Base-by-base conservation (phyloP, 2,329 filamentous ascomycete species). In the Talaromyces sp. region DNA sequence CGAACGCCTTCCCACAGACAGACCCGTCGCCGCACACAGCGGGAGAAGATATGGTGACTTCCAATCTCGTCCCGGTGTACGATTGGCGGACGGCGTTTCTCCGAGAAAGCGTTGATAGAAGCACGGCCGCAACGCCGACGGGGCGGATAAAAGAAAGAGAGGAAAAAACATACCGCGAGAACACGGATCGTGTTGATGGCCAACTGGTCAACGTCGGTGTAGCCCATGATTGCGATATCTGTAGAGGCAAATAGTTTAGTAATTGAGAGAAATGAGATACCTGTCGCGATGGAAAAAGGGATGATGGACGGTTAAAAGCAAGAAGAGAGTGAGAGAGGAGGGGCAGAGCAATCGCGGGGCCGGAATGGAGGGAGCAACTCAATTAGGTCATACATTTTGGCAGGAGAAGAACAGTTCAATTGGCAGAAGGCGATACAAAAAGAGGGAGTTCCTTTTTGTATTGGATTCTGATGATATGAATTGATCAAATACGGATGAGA, bases 111-210 rank as follows among this genome's bases (percentile, higher is more conserved):
- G 13, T 31, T 59, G 56, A 41, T 43, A 45, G 35, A 41, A 58
- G 24, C 37, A 49, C 50, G 43, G 43, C 41, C 16, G 14, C 54
- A 49, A 45, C 33, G 24, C 60, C 45, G 56, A 45, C 24, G 47
- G 47, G 62, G 58, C 41, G 37, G 47, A 59, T 41, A 35, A 62
- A 63, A 47, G 27, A 49, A 57, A 19, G 22, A 49, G 49, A 37
- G 33, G 13, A 27, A 47, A 49, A 35, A 49, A 89, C 93, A 82
- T 90, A 98, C 95, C 80, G 95, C 93, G 75, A 99, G 88, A 78
- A 92, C 83, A 81, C 95, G 92, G 85, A 99, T 98, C 81, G 94
- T 97, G 90, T 98, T 98, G 85, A 99, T 92, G 78, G 92, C 91
- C 83, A 93, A 87, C 86, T 90, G 85, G 81, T 99, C 95, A 78